Base-by-base conservation (phyloP, 75 land plant species). In the Picea sitchensis region DNA sequence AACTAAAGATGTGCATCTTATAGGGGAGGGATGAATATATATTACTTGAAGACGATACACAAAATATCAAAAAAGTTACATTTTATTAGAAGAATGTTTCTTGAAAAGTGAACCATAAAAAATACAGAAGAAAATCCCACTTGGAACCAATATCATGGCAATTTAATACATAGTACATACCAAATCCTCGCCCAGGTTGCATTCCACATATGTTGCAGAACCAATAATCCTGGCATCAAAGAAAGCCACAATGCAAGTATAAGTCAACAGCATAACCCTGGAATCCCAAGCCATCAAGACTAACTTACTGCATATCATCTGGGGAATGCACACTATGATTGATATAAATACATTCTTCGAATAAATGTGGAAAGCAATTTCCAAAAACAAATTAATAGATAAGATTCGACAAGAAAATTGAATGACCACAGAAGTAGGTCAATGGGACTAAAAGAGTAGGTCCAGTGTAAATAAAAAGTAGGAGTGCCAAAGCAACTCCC, bases 111-210 rank as follows among this genome's bases (percentile, higher is more conserved):
- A 36, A 36, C 44, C 44, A 68, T 68, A 41, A 1, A 18, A 69
- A 38, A 14, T 20, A 41, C 51, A 47, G 51, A 41, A 9, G 41
- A 20, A 69, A 69, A 69, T 20, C 2, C 47, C 11, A 4, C 41
- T 18, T 69, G 47, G 41, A 41, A 17, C 18, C 18, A 21, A 69
- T 41, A 41, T 31, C 18, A 47, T 41, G 69, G 20, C 41, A 41
- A 38, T 69, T 41, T 59, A n/a, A n/a, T n/a, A n/a, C n/a, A n/a
- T n/a, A n/a, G 30, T 58, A 79, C 80, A 56, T 73, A 85, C 87
- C 87, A 83, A 85, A 85, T 78, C 87, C 87, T 65, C 87, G 84
- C 23, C 87, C 87, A 41, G 87, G 87, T 75, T 85, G 87, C 59
- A 83, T 80, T 61, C 87, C 87, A 83, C 87, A 85, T 13, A 85